These are phyloP conservation scores for Umbelopsis vinacea DNA, from an alignment of 192 early-diverging fungal genomes.

Conservation along the genomic window DNA sequence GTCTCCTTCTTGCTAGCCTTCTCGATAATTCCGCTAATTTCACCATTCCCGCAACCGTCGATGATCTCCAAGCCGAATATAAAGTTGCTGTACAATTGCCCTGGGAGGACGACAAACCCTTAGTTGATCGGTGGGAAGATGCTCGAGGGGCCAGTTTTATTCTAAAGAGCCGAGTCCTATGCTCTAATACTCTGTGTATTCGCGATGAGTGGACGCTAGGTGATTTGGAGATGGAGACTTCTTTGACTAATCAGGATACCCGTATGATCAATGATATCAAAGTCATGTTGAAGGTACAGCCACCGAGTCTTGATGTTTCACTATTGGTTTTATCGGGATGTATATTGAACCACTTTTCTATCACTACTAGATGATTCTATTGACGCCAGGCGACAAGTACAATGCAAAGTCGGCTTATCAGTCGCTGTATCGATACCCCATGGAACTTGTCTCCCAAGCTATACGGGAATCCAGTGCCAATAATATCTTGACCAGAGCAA, in stretches of 20 bases:
- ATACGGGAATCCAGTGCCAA: background rate
- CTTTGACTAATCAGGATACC: background rate
- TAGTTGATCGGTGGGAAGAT: background rate
- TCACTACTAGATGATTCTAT: background rate
- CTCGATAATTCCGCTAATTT: background rate
- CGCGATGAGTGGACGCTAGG: background rate
- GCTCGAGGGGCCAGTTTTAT: background rate
- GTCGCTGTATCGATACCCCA: constrained; percentile 13
- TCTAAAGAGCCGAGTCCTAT: background rate
- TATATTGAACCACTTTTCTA: background rate
- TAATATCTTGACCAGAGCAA: background rate
- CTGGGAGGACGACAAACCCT: background rate
- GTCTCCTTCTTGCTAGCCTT: background rate
- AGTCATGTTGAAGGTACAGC: constrained; percentile 9
- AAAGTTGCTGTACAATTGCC: background rate
- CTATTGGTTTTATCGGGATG: background rate
- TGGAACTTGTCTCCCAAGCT: background rate
- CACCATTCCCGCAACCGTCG: background rate
- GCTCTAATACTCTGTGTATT: background rate
- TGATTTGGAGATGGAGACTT: background rate
- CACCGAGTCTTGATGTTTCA: background rate
- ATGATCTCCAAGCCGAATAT: background rate
- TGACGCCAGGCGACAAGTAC: constrained; percentile 6
- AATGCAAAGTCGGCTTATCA: background rate
- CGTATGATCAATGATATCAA: background rate